These are phyloP conservation scores for Drosera spatulata DNA, from an alignment of 179 eudicot genomes.

Conservation along the genomic window DNA sequence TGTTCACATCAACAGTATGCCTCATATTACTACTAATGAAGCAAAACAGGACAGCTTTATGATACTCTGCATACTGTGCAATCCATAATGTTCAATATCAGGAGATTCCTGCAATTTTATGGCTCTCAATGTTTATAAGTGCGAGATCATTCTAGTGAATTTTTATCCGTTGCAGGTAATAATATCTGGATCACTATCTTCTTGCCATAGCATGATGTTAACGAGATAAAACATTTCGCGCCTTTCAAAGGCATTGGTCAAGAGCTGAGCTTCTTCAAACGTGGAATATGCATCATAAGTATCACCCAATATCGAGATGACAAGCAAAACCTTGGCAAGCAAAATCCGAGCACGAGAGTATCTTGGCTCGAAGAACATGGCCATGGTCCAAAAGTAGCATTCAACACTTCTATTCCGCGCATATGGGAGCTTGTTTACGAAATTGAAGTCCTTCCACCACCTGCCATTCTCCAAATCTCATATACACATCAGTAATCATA, in stretches of 20 bases:
- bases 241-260: conserved; percentile 8
- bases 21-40: too few species aligned
- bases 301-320: conserved; percentile 5
- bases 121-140: too few species aligned
- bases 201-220: too few species aligned
- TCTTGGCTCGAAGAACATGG: conserved; percentile 9
- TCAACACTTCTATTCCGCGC: conserved; percentile 12
- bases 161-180: too few species aligned
- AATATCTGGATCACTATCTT: too few species aligned
- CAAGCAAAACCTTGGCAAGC: neutral
- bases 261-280: conserved; percentile 1
- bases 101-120: too few species aligned
- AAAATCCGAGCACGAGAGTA: conserved; percentile 5
- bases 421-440: conserved; percentile 6
- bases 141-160: too few species aligned
- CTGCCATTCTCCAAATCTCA: neutral
- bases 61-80: too few species aligned
- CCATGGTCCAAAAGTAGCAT: conserved; percentile 11
- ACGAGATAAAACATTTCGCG: neutral
- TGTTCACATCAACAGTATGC: too few species aligned
- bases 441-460: conserved; percentile 9
- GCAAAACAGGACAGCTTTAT: too few species aligned
- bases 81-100: too few species aligned
- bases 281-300: conserved; percentile 10
- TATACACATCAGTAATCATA: too few species aligned